Evolutionary conservation across 176 grass and related monocot genomes (phyloP).

Genomic region (Coix lacrymajobi): DNA sequence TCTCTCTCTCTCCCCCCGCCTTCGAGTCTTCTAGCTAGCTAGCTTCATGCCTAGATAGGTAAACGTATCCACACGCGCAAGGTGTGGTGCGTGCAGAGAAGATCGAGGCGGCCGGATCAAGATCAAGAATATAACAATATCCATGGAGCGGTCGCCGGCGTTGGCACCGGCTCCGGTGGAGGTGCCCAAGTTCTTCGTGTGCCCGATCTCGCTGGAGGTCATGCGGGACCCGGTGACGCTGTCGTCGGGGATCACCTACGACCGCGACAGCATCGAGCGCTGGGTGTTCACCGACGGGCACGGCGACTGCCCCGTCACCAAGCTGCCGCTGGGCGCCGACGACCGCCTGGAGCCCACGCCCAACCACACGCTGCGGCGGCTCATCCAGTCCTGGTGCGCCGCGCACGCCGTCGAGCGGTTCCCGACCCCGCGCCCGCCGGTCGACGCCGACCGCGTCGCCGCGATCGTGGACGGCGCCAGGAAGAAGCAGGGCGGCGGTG

Average conservation of each 20-base stretch:
- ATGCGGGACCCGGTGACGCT: slow-evolving; percentile 92
- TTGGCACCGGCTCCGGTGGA: slow-evolving; percentile 30
- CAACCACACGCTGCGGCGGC: slow-evolving; percentile 85
- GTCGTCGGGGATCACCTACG: slow-evolving; percentile 89
- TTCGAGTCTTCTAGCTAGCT: background rate
- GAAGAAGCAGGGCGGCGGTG: background rate
- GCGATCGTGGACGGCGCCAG: slow-evolving; percentile 32
- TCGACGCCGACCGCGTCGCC: slow-evolving; percentile 40
- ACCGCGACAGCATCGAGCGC: slow-evolving; percentile 76
- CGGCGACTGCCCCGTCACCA: slow-evolving; percentile 68
- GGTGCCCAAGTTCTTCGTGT: slow-evolving; percentile 73
- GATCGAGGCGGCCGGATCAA: background rate
- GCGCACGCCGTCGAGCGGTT: slow-evolving; percentile 66
- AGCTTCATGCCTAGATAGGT: slow-evolving; percentile 10
- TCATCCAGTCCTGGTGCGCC: slow-evolving; percentile 86
- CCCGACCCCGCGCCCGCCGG: slow-evolving; percentile 59
- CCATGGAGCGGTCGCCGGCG: slow-evolving; percentile 13
- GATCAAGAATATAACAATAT: background rate
- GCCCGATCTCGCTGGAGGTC: slow-evolving; percentile 81
- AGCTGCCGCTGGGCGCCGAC: slow-evolving; percentile 35
- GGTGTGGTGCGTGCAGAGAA: background rate
- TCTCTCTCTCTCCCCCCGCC: background rate
- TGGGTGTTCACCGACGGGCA: slow-evolving; percentile 81
- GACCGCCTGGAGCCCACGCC: slow-evolving; percentile 76
- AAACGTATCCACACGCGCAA: background rate